A percentile compares a stretch with the other conserved stretches of the same genome.
These are phyloP conservation scores for Aspergillus uvarum DNA, from an alignment of 2,329 filamentous ascomycete species.

Conservation along the genomic window DNA sequence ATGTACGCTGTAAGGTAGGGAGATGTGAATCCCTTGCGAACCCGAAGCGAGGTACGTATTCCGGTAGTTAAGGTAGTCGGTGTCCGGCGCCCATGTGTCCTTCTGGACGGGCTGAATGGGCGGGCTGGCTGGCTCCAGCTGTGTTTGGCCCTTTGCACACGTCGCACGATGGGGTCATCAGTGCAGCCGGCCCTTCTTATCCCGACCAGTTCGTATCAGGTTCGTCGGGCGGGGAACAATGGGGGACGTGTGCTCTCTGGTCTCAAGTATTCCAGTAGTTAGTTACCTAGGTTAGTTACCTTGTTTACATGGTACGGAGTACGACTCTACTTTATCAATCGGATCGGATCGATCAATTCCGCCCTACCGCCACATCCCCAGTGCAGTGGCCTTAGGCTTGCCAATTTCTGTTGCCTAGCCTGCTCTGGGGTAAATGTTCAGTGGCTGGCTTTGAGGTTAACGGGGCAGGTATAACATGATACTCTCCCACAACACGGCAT, in stretches of 20 bases:
- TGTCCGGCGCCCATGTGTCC: conserved; percentile 5
- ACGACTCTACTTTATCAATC: not conserved
- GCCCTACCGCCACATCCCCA: conserved; percentile 7
- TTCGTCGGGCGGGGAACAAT: not conserved
- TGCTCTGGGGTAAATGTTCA: not conserved
- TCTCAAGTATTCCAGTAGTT: too few relatives aligned
- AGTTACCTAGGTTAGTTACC: too few relatives aligned
- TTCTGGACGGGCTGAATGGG: not conserved
- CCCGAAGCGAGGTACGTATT: not conserved
- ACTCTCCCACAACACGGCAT: not conserved
- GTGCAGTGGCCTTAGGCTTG: conserved; percentile 4
- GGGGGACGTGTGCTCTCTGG: not conserved
- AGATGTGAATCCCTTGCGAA: not conserved
- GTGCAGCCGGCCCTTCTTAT: not conserved
- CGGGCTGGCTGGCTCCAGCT: not conserved
- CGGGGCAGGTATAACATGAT: not conserved
- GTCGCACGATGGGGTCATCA: conserved; percentile 10
- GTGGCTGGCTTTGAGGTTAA: not conserved
- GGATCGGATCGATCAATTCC: conserved; percentile 16
- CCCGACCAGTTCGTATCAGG: not conserved
- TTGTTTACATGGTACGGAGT: too few relatives aligned
- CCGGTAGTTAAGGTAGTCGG: not conserved
- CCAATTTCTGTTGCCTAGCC: not conserved
- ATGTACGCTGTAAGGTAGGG: conserved; percentile 2
- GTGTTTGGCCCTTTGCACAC: conserved; percentile 1